A percentile compares a stretch with the other conserved stretches of the same genome.
phyloP scores from a whole-genome alignment of 2,329 filamentous ascomycete genomes.

The Cephalotrichum gorgonifer region DNA sequence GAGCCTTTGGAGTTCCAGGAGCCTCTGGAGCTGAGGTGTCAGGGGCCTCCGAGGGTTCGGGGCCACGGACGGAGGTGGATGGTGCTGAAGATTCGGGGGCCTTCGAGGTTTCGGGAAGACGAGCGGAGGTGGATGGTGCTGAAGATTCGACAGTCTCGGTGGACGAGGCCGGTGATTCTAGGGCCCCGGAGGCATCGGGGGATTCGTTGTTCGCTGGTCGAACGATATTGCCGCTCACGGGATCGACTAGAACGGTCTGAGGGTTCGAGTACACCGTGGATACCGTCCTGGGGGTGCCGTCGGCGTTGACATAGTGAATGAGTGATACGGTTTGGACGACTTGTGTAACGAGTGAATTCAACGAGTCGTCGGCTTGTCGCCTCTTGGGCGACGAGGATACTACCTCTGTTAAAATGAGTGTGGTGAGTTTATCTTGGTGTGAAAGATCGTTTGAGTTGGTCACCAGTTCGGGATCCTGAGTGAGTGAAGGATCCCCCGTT shows the following conservation, averaged over 20 bases:
- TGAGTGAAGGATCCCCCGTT: conserved; percentile 35
- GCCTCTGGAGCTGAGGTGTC: neutral
- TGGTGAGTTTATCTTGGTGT: conserved; percentile 11
- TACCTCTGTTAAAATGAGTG: neutral
- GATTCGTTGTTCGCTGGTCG: neutral
- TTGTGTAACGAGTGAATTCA: conserved; percentile 24
- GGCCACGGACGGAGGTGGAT: no score
- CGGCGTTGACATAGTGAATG: conserved; percentile 39
- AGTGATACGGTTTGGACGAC: conserved; percentile 46
- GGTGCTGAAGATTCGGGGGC: neutral
- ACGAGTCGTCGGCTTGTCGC: conserved; percentile 1
- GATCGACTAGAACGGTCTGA: conserved; percentile 1
- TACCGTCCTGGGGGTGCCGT: conserved; percentile 31
- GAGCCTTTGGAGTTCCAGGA: no score
- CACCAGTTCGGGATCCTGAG: conserved; percentile 30
- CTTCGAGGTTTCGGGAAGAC: neutral
- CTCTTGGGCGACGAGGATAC: neutral
- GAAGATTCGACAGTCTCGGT: neutral
- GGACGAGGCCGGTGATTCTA: no score
- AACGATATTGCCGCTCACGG: neutral
- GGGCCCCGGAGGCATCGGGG: neutral
- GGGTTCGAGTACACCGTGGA: conserved; percentile 21
- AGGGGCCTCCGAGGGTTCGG: neutral
- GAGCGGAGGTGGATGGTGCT: neutral
- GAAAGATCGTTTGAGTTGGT: conserved; percentile 21